These are phyloP conservation scores for Phytophthora pseudosyringae DNA, from an alignment of 352 stramenopile species.

Conservation along the genomic window DNA sequence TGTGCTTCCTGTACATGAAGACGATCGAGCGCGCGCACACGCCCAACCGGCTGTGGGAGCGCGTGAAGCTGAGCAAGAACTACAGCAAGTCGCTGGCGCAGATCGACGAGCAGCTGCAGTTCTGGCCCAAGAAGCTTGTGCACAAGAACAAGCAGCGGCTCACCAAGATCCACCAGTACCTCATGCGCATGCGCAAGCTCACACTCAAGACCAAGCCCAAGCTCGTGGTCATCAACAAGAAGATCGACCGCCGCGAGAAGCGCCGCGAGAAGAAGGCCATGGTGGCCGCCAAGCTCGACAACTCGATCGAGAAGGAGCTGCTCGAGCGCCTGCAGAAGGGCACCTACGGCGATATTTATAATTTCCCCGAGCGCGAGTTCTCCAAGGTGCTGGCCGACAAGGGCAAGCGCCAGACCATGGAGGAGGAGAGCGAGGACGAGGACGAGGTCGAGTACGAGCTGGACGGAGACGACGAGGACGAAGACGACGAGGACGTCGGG, in stretches of 20 bases:
- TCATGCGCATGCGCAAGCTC: slow-evolving; percentile 99
- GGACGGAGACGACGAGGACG: slow-evolving; percentile 57
- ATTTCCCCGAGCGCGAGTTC: slow-evolving; percentile 96
- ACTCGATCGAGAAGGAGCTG: slow-evolving; percentile 97
- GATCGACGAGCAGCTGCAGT: slow-evolving; percentile 97
- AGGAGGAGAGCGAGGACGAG: slow-evolving; percentile 90
- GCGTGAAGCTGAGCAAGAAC: slow-evolving; percentile 97
- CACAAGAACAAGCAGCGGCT: slow-evolving; percentile 99
- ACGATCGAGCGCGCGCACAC: slow-evolving; percentile 98
- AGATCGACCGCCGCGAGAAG: slow-evolving; percentile 95
- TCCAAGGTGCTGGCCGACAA: slow-evolving; percentile 85
- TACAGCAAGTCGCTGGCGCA: slow-evolving; percentile 96
- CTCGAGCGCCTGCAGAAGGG: slow-evolving; percentile 97
- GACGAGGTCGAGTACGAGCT: slow-evolving; percentile 67
- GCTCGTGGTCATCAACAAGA: slow-evolving; percentile 95
- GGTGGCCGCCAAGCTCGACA: slow-evolving; percentile 94
- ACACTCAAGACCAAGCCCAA: slow-evolving; percentile 95
- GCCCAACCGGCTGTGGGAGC: slow-evolving; percentile 99
- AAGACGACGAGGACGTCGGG: slow-evolving; percentile 47
- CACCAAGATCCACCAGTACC: slow-evolving; percentile 99
- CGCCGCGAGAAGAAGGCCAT: slow-evolving; percentile 98
- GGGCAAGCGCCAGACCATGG: slow-evolving; percentile 90
- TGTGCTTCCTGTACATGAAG: slow-evolving; percentile 98
- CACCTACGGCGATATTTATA: slow-evolving; percentile 99
- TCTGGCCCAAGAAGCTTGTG: slow-evolving; percentile 98